These are phyloP conservation scores for Boletus smithii DNA, from an alignment of 1,284 basidiomycete species.

Conservation along the genomic window DNA sequence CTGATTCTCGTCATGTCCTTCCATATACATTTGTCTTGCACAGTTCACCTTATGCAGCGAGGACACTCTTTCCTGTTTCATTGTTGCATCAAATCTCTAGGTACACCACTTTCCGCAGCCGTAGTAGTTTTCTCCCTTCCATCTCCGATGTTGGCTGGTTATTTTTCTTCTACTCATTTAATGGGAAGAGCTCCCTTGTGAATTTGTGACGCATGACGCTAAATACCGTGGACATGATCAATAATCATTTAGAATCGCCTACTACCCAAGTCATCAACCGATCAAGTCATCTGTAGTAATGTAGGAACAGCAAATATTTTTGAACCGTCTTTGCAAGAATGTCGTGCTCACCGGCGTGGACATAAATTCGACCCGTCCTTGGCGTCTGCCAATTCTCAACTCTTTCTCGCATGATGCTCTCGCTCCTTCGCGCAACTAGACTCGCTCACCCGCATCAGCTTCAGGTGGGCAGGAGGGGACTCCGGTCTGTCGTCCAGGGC, in stretches of 20 bases:
- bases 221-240: conserved; percentile 15
- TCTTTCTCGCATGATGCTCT: conserved; percentile 35
- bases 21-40: conserved; percentile 23
- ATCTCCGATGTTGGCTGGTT: conserved; percentile 18
- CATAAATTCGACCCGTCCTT: conserved; percentile 1
- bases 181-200: conserved; percentile 34
- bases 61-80: conserved; percentile 16
- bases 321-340: conserved; percentile 10
- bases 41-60: conserved; percentile 17
- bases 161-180: conserved; percentile 28
- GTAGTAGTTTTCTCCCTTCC: conserved; percentile 11
- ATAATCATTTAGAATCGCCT: conserved; percentile 13
- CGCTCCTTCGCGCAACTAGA: conserved; percentile 34
- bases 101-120: conserved; percentile 18
- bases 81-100: conserved; percentile 11
- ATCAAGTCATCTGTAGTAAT: too few species aligned
- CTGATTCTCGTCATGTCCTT: conserved; percentile 33
- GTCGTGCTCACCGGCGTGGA: conserved; percentile 24
- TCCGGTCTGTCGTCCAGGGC: conserved; percentile 65
- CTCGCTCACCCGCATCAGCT: conserved; percentile 4
- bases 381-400: neutral
- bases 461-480: conserved; percentile 36
- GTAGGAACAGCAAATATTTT: too few species aligned
- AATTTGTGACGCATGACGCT: conserved; percentile 20
- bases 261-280: neutral